phyloP scores from a whole-genome alignment of 192 early-diverging fungal genomes.

The Podila verticillata region DNA sequence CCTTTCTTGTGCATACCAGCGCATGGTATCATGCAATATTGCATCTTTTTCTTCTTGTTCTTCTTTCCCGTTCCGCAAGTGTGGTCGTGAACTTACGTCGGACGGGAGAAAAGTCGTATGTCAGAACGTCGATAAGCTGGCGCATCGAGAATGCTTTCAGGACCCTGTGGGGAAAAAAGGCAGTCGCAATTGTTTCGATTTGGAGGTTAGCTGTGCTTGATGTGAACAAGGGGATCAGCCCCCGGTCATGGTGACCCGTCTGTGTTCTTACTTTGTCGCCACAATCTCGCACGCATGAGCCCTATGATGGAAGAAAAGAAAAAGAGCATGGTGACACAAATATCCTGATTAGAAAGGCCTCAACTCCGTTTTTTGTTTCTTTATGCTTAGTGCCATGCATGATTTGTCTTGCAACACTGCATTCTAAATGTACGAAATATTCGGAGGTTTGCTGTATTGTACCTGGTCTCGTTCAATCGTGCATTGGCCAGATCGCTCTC shows the following conservation, averaged over 20 bases:
- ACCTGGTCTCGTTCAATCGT: constrained; percentile 51
- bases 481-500: constrained; percentile 46
- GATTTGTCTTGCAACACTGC: no score
- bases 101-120: constrained; percentile 51
- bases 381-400: no score
- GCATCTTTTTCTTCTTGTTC: no score
- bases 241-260: background rate
- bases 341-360: no score
- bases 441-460: background rate
- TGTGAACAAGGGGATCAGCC: background rate
- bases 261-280: constrained; percentile 41
- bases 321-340: background rate
- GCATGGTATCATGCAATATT: no score
- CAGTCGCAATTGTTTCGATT: background rate
- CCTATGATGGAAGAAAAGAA: constrained; percentile 12
- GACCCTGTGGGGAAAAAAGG: constrained; percentile 15
- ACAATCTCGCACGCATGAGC: constrained; percentile 57
- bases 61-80: no score
- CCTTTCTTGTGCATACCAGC: no score
- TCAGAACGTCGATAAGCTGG: constrained; percentile 50
- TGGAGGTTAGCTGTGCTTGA: background rate
- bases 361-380: no score
- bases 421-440: no score
- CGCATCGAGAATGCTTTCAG: constrained; percentile 48
- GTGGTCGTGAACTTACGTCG: constrained; percentile 14